These are phyloP conservation scores for Lichtheimia hyalospora DNA, from an alignment of 371 early-diverging fungal genomes.

Conservation along the genomic window DNA sequence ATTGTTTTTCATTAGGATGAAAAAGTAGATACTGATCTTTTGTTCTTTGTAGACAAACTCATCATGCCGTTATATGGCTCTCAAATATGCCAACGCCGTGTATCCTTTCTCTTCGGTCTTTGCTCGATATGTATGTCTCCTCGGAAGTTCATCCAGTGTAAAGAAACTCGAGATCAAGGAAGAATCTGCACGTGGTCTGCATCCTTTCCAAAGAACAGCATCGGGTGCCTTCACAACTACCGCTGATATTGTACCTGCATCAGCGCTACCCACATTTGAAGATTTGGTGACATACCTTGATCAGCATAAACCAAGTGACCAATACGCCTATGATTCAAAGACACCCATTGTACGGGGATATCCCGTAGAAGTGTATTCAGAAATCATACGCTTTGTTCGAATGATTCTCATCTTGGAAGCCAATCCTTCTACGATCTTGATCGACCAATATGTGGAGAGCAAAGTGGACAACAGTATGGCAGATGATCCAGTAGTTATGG, in stretches of 20 bases:
- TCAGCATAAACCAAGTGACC: constrained; percentile 28
- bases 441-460: constrained; percentile 55
- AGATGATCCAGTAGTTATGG: constrained; percentile 38
- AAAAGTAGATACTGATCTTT: neutral
- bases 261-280: constrained; percentile 48
- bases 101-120: constrained; percentile 75
- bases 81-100: constrained; percentile 73
- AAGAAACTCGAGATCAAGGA: constrained; percentile 77
- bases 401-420: constrained; percentile 57
- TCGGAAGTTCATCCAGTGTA: constrained; percentile 62
- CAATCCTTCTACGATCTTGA: constrained; percentile 45
- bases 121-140: constrained; percentile 75
- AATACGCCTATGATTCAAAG: constrained; percentile 35
- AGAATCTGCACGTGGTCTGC: constrained; percentile 61
- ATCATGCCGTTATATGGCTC: constrained; percentile 53
- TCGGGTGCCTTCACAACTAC: constrained; percentile 19
- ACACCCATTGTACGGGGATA: constrained; percentile 46
- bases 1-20: constrained; percentile 4
- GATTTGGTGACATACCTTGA: constrained; percentile 48
- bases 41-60: constrained; percentile 28
- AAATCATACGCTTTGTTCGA: constrained; percentile 56
- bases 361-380: constrained; percentile 59
- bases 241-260: constrained; percentile 27
- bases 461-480: constrained; percentile 58
- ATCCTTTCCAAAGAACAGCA: constrained; percentile 37